A percentile compares a stretch with the other conserved stretches of the same genome.
Evolutionary conservation across 345 rosid species (phyloP).

Genomic region (Linum usitatissimum): DNA sequence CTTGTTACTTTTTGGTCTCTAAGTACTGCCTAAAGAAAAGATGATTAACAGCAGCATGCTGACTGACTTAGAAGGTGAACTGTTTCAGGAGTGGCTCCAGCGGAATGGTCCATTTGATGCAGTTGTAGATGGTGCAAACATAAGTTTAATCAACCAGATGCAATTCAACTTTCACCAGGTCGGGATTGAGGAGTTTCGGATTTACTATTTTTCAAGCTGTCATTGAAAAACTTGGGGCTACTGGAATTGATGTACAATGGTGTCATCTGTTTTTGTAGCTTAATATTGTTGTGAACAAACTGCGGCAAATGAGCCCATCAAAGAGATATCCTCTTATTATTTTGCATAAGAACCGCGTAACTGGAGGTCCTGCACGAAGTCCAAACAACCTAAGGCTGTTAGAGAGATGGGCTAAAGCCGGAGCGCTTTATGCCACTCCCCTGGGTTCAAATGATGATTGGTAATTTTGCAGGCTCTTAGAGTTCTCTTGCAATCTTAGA

Average conservation of each 20-base stretch:
- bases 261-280: conserved; percentile 38
- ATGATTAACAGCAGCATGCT: too few relatives aligned
- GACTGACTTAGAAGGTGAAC: conserved; percentile 11
- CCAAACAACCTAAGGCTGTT: conserved; percentile 54
- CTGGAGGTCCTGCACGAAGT: conserved; percentile 50
- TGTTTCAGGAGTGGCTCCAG: conserved; percentile 67
- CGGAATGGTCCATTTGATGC: conserved; percentile 93
- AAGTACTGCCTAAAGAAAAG: background rate
- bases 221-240: background rate
- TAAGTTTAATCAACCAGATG: conserved; percentile 45
- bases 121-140: conserved; percentile 82
- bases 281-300: conserved; percentile 38
- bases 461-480: conserved; percentile 25
- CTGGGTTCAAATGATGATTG: conserved; percentile 96
- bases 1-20: background rate
- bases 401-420: conserved; percentile 58
- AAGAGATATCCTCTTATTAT: conserved; percentile 72
- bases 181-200: background rate
- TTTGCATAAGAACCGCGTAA: conserved; percentile 66
- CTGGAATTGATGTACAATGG: conserved; percentile 6
- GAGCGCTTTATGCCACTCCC: conserved; percentile 83
- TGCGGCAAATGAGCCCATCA: conserved; percentile 50
- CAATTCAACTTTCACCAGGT: conserved; percentile 66
- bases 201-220: conserved; percentile 2
- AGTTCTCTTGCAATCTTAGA: background rate